A percentile compares a stretch with the other conserved stretches of the same genome.
Conservation (phyloP, 352 stramenopile species). For the Albugo candida region DNA sequence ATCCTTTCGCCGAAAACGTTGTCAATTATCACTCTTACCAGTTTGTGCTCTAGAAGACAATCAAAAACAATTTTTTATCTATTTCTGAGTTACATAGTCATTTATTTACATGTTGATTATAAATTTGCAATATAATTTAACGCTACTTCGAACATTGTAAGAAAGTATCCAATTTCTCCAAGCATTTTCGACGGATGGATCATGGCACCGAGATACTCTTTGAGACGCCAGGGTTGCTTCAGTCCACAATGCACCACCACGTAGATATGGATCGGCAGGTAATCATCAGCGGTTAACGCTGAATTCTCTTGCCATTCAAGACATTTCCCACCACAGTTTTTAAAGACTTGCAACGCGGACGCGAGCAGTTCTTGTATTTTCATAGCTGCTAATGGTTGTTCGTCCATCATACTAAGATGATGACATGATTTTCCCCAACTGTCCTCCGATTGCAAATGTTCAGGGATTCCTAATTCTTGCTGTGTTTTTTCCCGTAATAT, state of each 20-base stretch:
- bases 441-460: slow-evolving; percentile 52
- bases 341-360: slow-evolving; percentile 62
- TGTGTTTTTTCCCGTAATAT: slow-evolving; percentile 38
- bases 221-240: slow-evolving; percentile 48
- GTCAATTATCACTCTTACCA: no score
- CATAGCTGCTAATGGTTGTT: slow-evolving; percentile 40
- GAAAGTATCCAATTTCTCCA: slow-evolving; percentile 67
- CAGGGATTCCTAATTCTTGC: slow-evolving; percentile 52
- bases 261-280: slow-evolving; percentile 75
- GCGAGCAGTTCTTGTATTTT: slow-evolving; percentile 69
- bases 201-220: slow-evolving; percentile 60
- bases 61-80: no score
- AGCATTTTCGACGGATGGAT: slow-evolving; percentile 71
- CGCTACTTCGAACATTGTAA: slow-evolving; percentile 77
- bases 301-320: slow-evolving; percentile 34
- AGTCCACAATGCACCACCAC: slow-evolving; percentile 58
- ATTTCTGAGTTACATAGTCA: no score
- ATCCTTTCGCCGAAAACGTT: no score
- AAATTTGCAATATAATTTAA: slow-evolving; percentile 77
- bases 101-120: slow-evolving; percentile 11
- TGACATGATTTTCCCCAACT: slow-evolving; percentile 64
- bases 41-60: no score
- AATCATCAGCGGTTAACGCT: slow-evolving; percentile 52
- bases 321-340: slow-evolving; percentile 55
- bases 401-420: slow-evolving; percentile 69